Percentiles rank a stretch among this genome's conserved stretches.
Evolutionary conservation across 1,284 basidiomycete species (phyloP).

Genomic region (Cryptococcus neoformans): DNA sequence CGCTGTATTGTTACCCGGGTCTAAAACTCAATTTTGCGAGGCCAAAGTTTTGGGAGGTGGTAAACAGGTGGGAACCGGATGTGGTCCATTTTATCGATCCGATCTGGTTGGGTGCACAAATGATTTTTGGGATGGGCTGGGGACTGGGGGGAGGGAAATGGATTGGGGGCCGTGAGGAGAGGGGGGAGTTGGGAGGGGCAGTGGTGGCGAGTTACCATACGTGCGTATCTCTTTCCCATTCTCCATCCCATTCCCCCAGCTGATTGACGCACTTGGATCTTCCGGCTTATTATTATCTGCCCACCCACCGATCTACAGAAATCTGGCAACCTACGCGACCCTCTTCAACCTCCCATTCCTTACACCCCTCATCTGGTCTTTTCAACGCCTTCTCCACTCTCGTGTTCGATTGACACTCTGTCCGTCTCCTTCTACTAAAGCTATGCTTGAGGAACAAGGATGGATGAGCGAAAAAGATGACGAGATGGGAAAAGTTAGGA

Average conservation of each 20-base stretch:
- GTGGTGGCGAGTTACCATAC: slow-evolving; percentile 58
- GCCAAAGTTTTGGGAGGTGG: slow-evolving; percentile 54
- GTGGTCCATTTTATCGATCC: slow-evolving; percentile 57
- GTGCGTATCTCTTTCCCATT: slow-evolving; percentile 20
- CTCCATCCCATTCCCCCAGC: background rate
- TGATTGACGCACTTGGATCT: background rate
- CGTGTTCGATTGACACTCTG: slow-evolving; percentile 53
- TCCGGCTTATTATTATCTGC: too few species aligned
- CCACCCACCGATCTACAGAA: slow-evolving; percentile 25
- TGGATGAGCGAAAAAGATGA: slow-evolving; percentile 40
- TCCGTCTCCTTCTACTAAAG: slow-evolving; percentile 54
- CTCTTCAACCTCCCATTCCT: slow-evolving; percentile 56
- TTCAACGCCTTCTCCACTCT: slow-evolving; percentile 45
- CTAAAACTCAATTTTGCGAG: slow-evolving; percentile 60
- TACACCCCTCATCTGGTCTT: slow-evolving; percentile 51
- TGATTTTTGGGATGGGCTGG: slow-evolving; percentile 50
- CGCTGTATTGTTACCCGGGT: slow-evolving; percentile 56
- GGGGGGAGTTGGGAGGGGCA: slow-evolving; percentile 45
- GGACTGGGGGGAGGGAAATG: slow-evolving; percentile 51
- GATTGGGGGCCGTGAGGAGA: slow-evolving; percentile 40
- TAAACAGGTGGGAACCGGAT: slow-evolving; percentile 54
- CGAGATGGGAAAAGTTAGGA: slow-evolving; percentile 36
- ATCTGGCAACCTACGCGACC: slow-evolving; percentile 56
- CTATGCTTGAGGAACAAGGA: slow-evolving; percentile 52
- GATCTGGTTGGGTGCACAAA: slow-evolving; percentile 57